Conservation (phyloP, 2,329 filamentous ascomycete species). For the Neopestalotiopsis rosae region DNA sequence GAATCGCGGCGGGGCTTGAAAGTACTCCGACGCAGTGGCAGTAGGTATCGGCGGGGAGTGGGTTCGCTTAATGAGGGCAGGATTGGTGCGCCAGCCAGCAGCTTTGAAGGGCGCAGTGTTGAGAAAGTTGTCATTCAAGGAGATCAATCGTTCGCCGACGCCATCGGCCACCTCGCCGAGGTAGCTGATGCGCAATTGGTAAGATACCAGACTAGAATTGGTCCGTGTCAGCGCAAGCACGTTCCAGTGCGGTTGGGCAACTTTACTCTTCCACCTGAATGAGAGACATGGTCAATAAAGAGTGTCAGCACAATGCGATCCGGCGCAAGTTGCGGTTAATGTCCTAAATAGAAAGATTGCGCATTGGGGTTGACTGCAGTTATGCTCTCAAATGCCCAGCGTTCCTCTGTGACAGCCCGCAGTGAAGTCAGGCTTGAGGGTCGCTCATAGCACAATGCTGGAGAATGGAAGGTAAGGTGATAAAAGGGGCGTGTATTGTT, state of each 20-base stretch:
- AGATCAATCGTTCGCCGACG: conserved; percentile 83
- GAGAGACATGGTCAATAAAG: conserved; percentile 42
- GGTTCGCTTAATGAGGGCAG: conserved; percentile 78
- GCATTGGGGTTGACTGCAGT: background rate
- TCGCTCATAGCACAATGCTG: background rate
- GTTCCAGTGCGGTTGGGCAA: background rate
- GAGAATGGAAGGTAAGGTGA: background rate
- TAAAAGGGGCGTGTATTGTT: background rate
- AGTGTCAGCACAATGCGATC: conserved; percentile 1
- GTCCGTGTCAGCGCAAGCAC: background rate
- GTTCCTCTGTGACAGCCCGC: background rate
- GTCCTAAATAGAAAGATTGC: background rate
- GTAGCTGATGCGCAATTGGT: conserved; percentile 82
- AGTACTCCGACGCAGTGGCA: conserved; percentile 82
- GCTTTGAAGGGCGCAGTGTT: conserved; percentile 84
- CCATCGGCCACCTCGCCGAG: conserved; percentile 82
- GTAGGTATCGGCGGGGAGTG: conserved; percentile 88
- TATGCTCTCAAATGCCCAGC: background rate
- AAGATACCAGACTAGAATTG: conserved; percentile 72
- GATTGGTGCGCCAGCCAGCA: conserved; percentile 78
- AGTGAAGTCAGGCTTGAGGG: background rate
- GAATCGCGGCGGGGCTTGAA: conserved; percentile 70
- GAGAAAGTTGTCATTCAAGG: conserved; percentile 77
- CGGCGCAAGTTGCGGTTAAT: background rate
- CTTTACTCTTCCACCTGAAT: conserved; percentile 50